phyloP scores from a whole-genome alignment of 108 stramenopile genomes.

The Epipyxis sp. region DNA sequence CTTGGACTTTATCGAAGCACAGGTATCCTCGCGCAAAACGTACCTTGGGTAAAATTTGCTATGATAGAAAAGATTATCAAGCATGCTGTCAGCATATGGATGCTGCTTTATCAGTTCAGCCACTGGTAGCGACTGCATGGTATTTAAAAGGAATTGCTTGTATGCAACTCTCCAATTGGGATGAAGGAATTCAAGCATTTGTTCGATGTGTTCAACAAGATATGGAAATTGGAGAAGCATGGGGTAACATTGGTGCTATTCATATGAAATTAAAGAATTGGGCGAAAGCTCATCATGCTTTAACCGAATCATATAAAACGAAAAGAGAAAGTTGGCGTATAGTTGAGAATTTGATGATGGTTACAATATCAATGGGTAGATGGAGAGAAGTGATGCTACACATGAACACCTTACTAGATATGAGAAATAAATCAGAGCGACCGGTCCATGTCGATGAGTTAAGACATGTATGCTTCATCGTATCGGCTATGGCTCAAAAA shows the following conservation, averaged over 20 bases:
- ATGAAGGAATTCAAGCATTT: slow-evolving; percentile 76
- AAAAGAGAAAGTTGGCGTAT: slow-evolving; percentile 30
- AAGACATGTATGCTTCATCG: not conserved
- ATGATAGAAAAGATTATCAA: slow-evolving; percentile 47
- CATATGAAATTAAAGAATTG: slow-evolving; percentile 60
- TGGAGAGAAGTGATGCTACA: not conserved
- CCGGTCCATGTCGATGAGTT: not conserved
- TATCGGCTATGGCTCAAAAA: too few relatives aligned
- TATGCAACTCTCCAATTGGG: slow-evolving; percentile 84
- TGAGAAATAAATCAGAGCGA: not conserved
- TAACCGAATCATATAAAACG: slow-evolving; percentile 34
- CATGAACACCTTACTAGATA: not conserved
- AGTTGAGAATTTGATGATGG: slow-evolving; percentile 33
- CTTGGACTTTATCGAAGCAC: slow-evolving; percentile 68
- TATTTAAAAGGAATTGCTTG: slow-evolving; percentile 77
- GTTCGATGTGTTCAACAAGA: slow-evolving; percentile 85
- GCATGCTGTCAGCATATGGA: slow-evolving; percentile 62
- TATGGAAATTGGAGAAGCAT: slow-evolving; percentile 85
- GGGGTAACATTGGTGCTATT: slow-evolving; percentile 86
- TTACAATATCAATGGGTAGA: not conserved
- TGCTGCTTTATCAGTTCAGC: slow-evolving; percentile 70
- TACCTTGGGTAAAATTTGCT: slow-evolving; percentile 62
- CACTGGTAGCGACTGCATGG: slow-evolving; percentile 77
- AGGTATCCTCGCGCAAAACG: slow-evolving; percentile 70
- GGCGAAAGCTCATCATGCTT: slow-evolving; percentile 28